Evolutionary conservation across 176 grass and related monocot genomes (phyloP).

Genomic region (Miscanthus lutarioriparius): DNA sequence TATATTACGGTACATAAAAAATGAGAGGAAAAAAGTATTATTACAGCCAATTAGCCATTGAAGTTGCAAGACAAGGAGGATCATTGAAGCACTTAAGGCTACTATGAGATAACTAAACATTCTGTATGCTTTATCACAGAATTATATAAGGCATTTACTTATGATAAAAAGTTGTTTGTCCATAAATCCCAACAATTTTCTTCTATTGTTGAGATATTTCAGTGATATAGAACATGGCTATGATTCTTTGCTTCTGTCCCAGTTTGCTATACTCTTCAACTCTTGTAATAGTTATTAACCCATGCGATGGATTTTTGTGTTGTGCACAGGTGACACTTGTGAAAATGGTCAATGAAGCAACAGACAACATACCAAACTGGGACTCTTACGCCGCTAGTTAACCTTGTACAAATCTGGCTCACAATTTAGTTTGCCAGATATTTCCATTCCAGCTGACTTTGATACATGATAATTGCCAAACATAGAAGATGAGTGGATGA

Average conservation of each 20-base stretch:
- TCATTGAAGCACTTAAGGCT: not conserved
- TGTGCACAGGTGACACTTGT: slow-evolving; percentile 74
- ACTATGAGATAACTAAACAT: not conserved
- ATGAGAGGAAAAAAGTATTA: not conserved
- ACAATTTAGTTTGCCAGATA: not conserved
- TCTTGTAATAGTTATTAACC: not conserved
- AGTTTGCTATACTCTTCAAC: not conserved
- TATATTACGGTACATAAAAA: not conserved
- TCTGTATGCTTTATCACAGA: not conserved
- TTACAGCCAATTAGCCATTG: not conserved
- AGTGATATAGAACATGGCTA: not conserved
- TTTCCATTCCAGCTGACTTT: not conserved
- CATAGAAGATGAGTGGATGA: not conserved
- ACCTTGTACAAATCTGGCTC: not conserved
- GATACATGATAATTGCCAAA: not conserved
- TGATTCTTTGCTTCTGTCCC: not conserved
- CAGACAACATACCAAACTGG: slow-evolving; percentile 72
- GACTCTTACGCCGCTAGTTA: slow-evolving; percentile 44
- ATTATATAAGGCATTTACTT: not conserved
- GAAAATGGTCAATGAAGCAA: slow-evolving; percentile 95
- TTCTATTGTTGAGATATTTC: not conserved
- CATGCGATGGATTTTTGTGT: not conserved
- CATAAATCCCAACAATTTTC: not conserved
- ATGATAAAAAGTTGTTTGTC: not conserved
- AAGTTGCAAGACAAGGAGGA: not conserved